Conservation (phyloP, 2,329 filamentous ascomycete species). For the Microsporum audouinii region DNA sequence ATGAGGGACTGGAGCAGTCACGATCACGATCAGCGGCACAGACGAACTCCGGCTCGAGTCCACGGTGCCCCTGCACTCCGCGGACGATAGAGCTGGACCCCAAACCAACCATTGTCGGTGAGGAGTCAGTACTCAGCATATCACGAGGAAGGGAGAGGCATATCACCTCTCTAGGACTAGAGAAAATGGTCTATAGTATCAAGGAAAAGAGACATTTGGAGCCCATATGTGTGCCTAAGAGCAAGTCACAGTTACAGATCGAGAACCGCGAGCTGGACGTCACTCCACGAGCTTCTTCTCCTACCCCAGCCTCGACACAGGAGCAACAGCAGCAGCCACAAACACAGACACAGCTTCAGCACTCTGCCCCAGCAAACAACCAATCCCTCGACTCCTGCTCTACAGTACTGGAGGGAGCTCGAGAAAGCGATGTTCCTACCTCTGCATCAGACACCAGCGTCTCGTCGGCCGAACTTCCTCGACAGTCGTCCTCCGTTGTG, state of each 20-base stretch:
- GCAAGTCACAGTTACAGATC: slow-evolving; percentile 24
- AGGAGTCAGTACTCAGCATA: slow-evolving; percentile 47
- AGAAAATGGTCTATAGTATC: slow-evolving; percentile 89
- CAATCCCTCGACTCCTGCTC: slow-evolving; percentile 49
- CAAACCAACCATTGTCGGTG: slow-evolving; percentile 38
- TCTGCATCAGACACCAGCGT: slow-evolving; percentile 51
- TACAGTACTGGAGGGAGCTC: slow-evolving; percentile 39
- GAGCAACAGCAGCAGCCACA: slow-evolving; percentile 24
- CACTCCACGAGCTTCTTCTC: slow-evolving; percentile 34
- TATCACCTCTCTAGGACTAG: slow-evolving; percentile 82
- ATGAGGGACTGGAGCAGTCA: slow-evolving; percentile 34
- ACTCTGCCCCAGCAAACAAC: slow-evolving; percentile 27
- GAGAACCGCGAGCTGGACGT: slow-evolving; percentile 32
- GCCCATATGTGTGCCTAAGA: slow-evolving; percentile 37
- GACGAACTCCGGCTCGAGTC: slow-evolving; percentile 35
- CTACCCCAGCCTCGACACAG: slow-evolving; percentile 28
- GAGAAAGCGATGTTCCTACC: slow-evolving; percentile 35
- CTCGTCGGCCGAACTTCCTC: slow-evolving; percentile 41
- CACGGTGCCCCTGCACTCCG: slow-evolving; percentile 35
- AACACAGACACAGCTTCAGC: slow-evolving; percentile 19
- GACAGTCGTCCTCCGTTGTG: slow-evolving; percentile 57
- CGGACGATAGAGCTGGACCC: slow-evolving; percentile 58
- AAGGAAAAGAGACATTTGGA: slow-evolving; percentile 66
- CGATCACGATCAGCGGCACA: slow-evolving; percentile 5
- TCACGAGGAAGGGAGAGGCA: slow-evolving; percentile 70